Base-by-base conservation (phyloP, 768 basidiomycete genomes). In the Melanogaster broomeanus region DNA sequence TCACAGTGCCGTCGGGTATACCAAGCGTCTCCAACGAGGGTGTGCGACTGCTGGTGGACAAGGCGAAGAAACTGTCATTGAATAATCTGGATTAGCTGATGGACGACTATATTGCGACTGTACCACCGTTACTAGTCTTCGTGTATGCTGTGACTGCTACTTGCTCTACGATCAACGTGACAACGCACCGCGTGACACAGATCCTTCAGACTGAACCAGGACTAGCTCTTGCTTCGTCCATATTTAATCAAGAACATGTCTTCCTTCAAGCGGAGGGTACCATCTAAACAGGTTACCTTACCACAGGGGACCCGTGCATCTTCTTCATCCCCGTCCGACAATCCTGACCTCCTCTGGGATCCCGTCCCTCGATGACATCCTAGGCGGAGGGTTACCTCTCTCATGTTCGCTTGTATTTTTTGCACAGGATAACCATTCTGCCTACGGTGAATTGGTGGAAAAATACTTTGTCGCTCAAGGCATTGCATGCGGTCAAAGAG, bases 391-490 rank as follows among this genome's bases (percentile, higher is more conserved):
- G 16, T 68, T 97, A 31, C 93, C 96, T 12, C 77, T 95, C 49
- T 87, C 89, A 2, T 88, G 87, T 54, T 81, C 81, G 13, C 70
- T 91, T 45, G 75, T 87, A 25, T 71, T 90, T 28, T 78, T 89
- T 37, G 86, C 90, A n/a, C 88, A 93, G 0, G 96, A 98, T 71
- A 69, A 76, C 4, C 91, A 96, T 59, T 88, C 93, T 4, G 82
- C 87, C 11, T 97, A 96, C 70, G 85, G 86, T 6, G 84, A 88
- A 59, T 78, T 98, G 31, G 76, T 96, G 9, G 84, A 90, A 61
- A 87, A 91, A 58, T 96, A 97, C 68, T 97, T 88, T 64, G 73
- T 93, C 52, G 84, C 94, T 13, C 93, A 98, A 67, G 97, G 93
- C 1, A 73, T 98, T 3, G 81, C 82, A 22, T 77, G 72, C 52